Evolutionary conservation across 2,329 filamentous ascomycete species (phyloP), one percentile per base, ranked within the genome.

Genomic region (Trichophaea hybrida): DNA sequence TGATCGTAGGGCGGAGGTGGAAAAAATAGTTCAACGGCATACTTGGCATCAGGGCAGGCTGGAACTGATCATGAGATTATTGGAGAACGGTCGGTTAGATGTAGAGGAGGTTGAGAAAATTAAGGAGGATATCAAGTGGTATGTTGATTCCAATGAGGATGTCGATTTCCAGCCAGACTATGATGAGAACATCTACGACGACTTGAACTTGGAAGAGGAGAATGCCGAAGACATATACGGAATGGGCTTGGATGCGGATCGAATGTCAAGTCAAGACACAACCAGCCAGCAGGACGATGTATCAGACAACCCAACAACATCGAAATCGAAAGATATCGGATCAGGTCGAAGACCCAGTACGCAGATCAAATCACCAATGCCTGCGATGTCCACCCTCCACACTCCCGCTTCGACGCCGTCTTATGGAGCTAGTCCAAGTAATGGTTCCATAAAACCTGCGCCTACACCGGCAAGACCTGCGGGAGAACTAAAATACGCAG

Each of bases 41-140:
- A 96, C 95, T 74, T 97, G 88, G 86, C 93, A 98, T 71, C 86
- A 94, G 70, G 82, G 83, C 65, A 95, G 94, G 71, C 78, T 98
- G 64, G 93, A 98, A 74, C 78, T 97, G 60, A 82, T 97, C 69
- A 82, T 91, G 69, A 83, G 93, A 67, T 87, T 88, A 33, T 75
- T 98, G 66, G 90, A 97, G 71, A 98, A 98, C 70, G 91, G 89
- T 59, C 88, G 85, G 64, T 81, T 97, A 66, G 91, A 97, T 60
- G 80, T 85, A 17, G 86, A 90, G 4, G 84, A 93, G 71, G 90
- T 98, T 67, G 84, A 82, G 65, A 87, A 93, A 1, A 76, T 97
- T 57, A 88, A 96, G 72, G 91, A 97, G 67, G 85, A 82, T 71
- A 97, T 98, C 72, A 84, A 84, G 68, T 96, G 96, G 74, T 98